Base-by-base conservation (phyloP, 495 filamentous ascomycete species). In the Rostrohypoxylon terebratum region DNA sequence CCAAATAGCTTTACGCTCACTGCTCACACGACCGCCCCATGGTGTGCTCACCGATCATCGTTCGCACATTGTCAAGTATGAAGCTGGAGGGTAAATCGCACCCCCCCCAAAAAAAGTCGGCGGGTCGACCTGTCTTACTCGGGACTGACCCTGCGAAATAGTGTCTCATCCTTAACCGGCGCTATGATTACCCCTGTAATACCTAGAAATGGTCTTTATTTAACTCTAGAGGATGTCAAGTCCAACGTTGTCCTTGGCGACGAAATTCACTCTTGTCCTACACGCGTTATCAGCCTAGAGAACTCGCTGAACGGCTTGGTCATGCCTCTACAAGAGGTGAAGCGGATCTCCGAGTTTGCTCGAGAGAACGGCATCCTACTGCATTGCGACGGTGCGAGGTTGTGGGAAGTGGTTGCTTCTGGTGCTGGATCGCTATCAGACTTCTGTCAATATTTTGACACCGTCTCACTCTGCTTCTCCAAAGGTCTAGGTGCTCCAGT, bases 401-500 rank as follows among this genome's bases (percentile, higher is more conserved):
- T 96, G 18, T 96, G 91, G 91, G 90, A 93, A 68, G 91, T 90
- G 0, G 86, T 87, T 13, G 83, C 83, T 5, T 80, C 88, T 0
- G 84, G 84, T 1, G 85, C 86, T 3, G 86, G 88, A 1, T 83
- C 77, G 18, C 77, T 97, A 18, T 69, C 83, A 11, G 91, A 93
- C 1, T 96, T 88, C 75, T 83, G 89, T 38, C 84, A 76, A 42
- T 82, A 88, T 51, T 92, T 94, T 69, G 93, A 97, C 69, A 92
- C 88, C 53, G 83, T 94, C 1, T 90, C 86, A 64, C 82, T 96
- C 9, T 96, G 93, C 77, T 94, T 97, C 71, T 90, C 87, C 11
- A 97, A 97, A 77, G 91, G 92, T 0, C 79, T 97, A 0, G 93
- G 93, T 1, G 93, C 93, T 0, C 93, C 93, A 0, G 89, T 96